Base-by-base conservation (phyloP, 2,329 filamentous ascomycete genomes). In the Alternaria sp. region DNA sequence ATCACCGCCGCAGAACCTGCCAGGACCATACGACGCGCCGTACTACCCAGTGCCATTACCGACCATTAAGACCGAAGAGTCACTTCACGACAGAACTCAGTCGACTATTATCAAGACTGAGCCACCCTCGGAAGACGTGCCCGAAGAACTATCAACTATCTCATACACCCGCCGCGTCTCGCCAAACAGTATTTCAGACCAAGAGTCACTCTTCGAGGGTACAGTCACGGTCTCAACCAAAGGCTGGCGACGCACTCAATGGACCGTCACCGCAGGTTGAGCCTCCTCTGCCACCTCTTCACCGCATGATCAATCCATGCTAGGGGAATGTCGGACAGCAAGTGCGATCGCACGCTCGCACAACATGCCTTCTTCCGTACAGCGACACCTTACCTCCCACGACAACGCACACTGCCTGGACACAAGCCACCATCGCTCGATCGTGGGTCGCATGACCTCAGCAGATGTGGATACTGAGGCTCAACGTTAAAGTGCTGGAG, bases 211-310 rank as follows among this genome's bases (percentile, higher is more conserved):
- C 1, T 63, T 78, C 9, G 67, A 70, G 46, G 74, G 74, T 19
- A 74, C 69, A 9, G 66, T 73, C 49, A 78, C 74, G 4, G 69
- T 69, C 6, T 73, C 75, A 3, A 72, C 62, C 25, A 69, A 73
- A 53, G 75, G 76, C 50, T 78, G 77, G 77, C 68, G 75, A 49
- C 73, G 77, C 17, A 77, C 76, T 26, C 72, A 78, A 57, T 79
- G 77, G 77, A 75, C 72, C 4, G 72, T 79, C 6, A 59, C 67
- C 25, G 71, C 73, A 50, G 69, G 69, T 25, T 78, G 76, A 79
- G 65, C 13, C 19, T 52, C 3, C 25, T 23, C 28, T 30, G 51
- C 43, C 6, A 23, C 59, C 55, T 51, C 13, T 32, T 17, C 28
- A 59, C 25, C 47, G 49, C 53, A 50, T 49, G 8, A 45, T 25